A percentile compares a stretch with the other conserved stretches of the same genome.
phyloP scores from a whole-genome alignment of 2,329 filamentous ascomycete genomes.

The Stromatinia cepivora region DNA sequence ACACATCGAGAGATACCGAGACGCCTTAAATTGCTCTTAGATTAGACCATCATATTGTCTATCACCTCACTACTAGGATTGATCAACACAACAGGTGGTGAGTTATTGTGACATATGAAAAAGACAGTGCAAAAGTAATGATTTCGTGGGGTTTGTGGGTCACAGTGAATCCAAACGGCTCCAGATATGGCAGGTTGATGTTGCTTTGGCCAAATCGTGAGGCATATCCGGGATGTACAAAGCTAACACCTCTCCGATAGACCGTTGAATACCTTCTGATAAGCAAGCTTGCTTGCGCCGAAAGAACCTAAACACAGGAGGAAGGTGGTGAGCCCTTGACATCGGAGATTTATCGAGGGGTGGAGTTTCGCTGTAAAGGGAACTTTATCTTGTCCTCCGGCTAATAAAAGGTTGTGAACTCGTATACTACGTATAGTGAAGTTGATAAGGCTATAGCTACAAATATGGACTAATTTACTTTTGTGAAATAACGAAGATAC shows the following conservation, averaged over 20 bases:
- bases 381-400: neutral
- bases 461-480: neutral
- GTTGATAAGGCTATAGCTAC: neutral
- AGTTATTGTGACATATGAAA: neutral
- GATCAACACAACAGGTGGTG: neutral
- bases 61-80: neutral
- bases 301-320: slow-evolving; percentile 16
- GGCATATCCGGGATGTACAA: slow-evolving; percentile 3
- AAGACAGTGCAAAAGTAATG: neutral
- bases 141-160: neutral
- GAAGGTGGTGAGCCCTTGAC: neutral
- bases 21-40: neutral
- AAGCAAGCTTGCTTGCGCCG: neutral
- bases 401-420: neutral
- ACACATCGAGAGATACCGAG: slow-evolving; percentile 16
- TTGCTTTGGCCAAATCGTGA: neutral
- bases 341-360: slow-evolving; percentile 5
- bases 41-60: neutral
- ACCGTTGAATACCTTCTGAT: neutral
- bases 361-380: neutral
- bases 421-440: no score
- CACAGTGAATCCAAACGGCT: slow-evolving; percentile 6
- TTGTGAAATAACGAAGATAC: neutral
- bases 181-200: slow-evolving; percentile 18
- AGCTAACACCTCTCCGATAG: neutral